These are phyloP conservation scores for Alternaria ventricosa DNA, from an alignment of 2,329 filamentous ascomycete species.

Conservation along the genomic window DNA sequence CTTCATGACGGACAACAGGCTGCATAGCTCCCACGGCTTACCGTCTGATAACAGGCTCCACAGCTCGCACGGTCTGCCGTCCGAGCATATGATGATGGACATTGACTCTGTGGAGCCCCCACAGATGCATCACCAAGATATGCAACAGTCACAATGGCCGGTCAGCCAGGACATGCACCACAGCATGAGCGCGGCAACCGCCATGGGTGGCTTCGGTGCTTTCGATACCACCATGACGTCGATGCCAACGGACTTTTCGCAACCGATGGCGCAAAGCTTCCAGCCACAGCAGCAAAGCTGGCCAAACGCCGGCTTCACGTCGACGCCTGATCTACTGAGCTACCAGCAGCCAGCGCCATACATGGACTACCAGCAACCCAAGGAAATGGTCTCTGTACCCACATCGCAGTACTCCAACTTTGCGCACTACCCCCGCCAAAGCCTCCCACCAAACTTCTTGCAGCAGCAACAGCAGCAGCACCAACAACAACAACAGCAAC, in stretches of 20 bases:
- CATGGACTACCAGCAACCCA: slow-evolving; percentile 40
- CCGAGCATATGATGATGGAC: slow-evolving; percentile 46
- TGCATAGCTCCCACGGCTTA: slow-evolving; percentile 41
- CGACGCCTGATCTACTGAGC: slow-evolving; percentile 42
- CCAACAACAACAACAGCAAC: slow-evolving; percentile 8
- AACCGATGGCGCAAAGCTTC: slow-evolving; percentile 41
- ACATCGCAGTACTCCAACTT: slow-evolving; percentile 45
- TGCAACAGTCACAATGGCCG: slow-evolving; percentile 43
- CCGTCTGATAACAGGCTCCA: slow-evolving; percentile 34
- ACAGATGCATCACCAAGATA: slow-evolving; percentile 39
- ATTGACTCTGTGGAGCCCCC: slow-evolving; percentile 43
- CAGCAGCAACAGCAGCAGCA: slow-evolving; percentile 25
- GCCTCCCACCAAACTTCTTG: slow-evolving; percentile 44
- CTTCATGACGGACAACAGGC: slow-evolving; percentile 32
- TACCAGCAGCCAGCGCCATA: slow-evolving; percentile 41
- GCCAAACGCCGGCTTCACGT: slow-evolving; percentile 45
- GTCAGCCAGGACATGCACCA: slow-evolving; percentile 43
- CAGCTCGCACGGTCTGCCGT: slow-evolving; percentile 38
- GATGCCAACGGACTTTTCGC: slow-evolving; percentile 41
- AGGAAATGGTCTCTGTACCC: slow-evolving; percentile 42
- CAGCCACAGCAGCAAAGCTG: slow-evolving; percentile 39
- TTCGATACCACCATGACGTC: slow-evolving; percentile 39
- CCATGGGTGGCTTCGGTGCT: slow-evolving; percentile 37
- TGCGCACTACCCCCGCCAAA: slow-evolving; percentile 43
- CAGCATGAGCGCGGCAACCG: slow-evolving; percentile 34